These are phyloP conservation scores for Parathielavia hyrcaniae DNA, from an alignment of 495 filamentous ascomycete species.

Conservation along the genomic window DNA sequence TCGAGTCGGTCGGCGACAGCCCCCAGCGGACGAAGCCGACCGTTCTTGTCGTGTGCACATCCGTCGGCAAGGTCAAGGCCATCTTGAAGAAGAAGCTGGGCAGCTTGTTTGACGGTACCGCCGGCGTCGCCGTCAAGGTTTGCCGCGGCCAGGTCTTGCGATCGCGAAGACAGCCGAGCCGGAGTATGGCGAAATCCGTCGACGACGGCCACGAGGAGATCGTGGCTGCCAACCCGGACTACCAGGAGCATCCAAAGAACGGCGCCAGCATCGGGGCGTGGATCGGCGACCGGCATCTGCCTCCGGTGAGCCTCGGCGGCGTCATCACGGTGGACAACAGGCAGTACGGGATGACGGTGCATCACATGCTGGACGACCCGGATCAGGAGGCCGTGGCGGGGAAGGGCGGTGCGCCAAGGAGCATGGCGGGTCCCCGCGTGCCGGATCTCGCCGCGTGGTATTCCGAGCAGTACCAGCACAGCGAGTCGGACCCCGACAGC, in stretches of 20 bases:
- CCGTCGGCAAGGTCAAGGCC: slow-evolving; percentile 61
- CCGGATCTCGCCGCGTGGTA: slow-evolving; percentile 32
- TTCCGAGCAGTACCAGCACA: slow-evolving; percentile 27
- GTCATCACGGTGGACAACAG: slow-evolving; percentile 76
- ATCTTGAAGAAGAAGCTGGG: slow-evolving; percentile 65
- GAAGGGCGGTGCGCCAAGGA: slow-evolving; percentile 20
- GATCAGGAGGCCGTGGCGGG: slow-evolving; percentile 48
- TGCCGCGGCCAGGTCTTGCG: slow-evolving; percentile 62
- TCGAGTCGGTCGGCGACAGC: slow-evolving; percentile 68
- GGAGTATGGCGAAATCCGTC: slow-evolving; percentile 34
- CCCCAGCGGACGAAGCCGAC: slow-evolving; percentile 61
- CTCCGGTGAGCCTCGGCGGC: slow-evolving; percentile 84
- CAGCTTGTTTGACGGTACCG: slow-evolving; percentile 51
- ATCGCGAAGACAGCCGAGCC: slow-evolving; percentile 48
- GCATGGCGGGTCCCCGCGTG: slow-evolving; percentile 24
- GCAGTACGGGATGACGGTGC: slow-evolving; percentile 87
- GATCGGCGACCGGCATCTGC: slow-evolving; percentile 72
- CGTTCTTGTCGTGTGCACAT: slow-evolving; percentile 68
- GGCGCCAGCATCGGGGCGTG: slow-evolving; percentile 92
- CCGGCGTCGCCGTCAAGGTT: slow-evolving; percentile 52
- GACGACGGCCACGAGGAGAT: slow-evolving; percentile 31
- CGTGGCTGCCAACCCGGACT: slow-evolving; percentile 51
- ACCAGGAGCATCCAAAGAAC: slow-evolving; percentile 70
- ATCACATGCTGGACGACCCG: slow-evolving; percentile 87
- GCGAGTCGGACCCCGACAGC: slow-evolving; percentile 36